These are phyloP conservation scores for Collybia nuda DNA, from an alignment of 768 basidiomycete genomes.

Conservation along the genomic window DNA sequence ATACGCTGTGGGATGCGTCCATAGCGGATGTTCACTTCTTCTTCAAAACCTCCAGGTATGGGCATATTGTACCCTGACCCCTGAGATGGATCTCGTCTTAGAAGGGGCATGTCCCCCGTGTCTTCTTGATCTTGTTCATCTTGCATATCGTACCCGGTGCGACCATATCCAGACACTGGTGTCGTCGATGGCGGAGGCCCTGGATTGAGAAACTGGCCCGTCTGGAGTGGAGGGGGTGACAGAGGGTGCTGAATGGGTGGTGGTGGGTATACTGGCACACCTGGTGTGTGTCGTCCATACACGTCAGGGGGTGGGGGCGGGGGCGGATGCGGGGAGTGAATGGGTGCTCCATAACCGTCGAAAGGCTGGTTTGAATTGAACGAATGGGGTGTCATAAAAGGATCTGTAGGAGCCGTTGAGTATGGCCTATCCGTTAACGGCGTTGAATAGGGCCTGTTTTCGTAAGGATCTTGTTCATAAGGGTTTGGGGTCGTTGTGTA, in stretches of 20 bases:
- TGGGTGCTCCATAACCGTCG: conserved; percentile 15
- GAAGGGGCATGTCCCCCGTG: conserved; percentile 66
- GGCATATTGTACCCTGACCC: conserved; percentile 21
- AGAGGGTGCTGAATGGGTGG: conserved; percentile 12
- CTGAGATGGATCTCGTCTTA: conserved; percentile 44
- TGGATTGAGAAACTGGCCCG: conserved; percentile 19
- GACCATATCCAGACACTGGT: conserved; percentile 16
- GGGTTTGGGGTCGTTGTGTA: conserved; percentile 35
- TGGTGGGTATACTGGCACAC: conserved; percentile 13
- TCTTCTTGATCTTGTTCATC: conserved; percentile 33
- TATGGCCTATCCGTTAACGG: neutral
- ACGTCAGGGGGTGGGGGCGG: conserved; percentile 22
- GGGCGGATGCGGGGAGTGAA: conserved; percentile 25
- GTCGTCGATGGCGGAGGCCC: conserved; percentile 20
- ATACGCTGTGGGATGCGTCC: conserved; percentile 91
- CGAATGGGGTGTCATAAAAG: conserved; percentile 21
- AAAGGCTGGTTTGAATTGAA: conserved; percentile 19
- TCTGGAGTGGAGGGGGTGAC: conserved; percentile 14
- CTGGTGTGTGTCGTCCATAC: conserved; percentile 9
- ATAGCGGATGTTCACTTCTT: conserved; percentile 68
- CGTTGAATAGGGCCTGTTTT: conserved; percentile 13
- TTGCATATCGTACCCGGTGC: conserved; percentile 37
- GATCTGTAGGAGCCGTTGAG: conserved; percentile 6
- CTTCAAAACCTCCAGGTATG: conserved; percentile 45
- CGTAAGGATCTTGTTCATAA: conserved; percentile 38